Base-by-base conservation (phyloP, 257 asterid species). In the Cynanchum wilfordii region DNA sequence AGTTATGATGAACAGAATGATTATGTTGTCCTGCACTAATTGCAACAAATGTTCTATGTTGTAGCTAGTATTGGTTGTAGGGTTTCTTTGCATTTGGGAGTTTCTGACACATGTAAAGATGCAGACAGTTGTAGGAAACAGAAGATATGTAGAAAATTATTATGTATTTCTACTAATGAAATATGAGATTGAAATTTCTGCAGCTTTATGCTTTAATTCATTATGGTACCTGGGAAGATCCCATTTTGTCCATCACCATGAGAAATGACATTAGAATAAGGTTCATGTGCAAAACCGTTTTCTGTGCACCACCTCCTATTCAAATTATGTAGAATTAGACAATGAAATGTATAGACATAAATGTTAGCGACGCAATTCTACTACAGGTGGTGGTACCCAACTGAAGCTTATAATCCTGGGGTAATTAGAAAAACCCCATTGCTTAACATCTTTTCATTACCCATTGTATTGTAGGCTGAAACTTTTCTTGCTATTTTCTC, bases 51-150 rank as follows among this genome's bases (percentile, higher is more conserved):
- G 79, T 57, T 80, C 69, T 63, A 36, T 67, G 60, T 76, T 42
- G 54, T 62, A 67, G 77, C 74, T 79, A 16, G 71, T 55, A 27
- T 16, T 19, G 20, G 19, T 40, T 22, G 33, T 72, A 47, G 59
- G 66, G 38, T 36, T 30, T 52, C 30, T 64, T 73, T 57, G 66
- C 60, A 45, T 63, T 24, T 72, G 47, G 66, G 60, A 62, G 67
- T 72, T 77, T 57, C 76, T 66, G 60, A 79, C 80, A 54, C 77
- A 22, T 73, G 81, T 80, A 80, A 73, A 73, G 79, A 80, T 47
- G 65, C 71, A 69, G 68, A 65, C 36, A 5, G 47, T 80, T 76
- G 79, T 80, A 80, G 79, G 77, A n/a, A 44, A 25, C 47, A 20
- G 56, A 11, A 74, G 68, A 66, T 42, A 44, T 73, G 79, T 54